A percentile compares a stretch with the other conserved stretches of the same genome.
phyloP scores from a whole-genome alignment of 2,329 filamentous ascomycete genomes.

The Chalaropsis ovoidea region DNA sequence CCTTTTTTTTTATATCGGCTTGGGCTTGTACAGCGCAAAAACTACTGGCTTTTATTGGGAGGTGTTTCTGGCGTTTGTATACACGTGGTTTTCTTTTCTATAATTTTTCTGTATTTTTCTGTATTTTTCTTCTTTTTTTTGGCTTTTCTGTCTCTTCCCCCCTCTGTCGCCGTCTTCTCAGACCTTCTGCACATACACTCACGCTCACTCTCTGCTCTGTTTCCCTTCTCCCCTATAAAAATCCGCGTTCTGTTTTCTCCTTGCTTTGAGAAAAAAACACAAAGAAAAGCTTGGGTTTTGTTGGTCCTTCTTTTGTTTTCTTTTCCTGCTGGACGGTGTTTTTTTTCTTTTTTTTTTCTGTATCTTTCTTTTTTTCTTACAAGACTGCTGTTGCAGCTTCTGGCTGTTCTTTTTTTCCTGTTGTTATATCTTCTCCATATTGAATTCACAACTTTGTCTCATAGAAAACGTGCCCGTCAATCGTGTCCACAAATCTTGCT shows the following conservation, averaged over 20 bases:
- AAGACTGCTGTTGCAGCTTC: not conserved
- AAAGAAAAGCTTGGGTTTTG: too few relatives aligned
- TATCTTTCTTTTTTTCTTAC: not conserved
- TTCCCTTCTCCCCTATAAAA: not conserved
- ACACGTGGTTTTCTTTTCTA: too few relatives aligned
- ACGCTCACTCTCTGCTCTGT: not conserved
- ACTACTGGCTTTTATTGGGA: too few relatives aligned
- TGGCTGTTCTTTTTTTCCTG: not conserved
- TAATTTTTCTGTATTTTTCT: too few relatives aligned
- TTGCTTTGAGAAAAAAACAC: not conserved
- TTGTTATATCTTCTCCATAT: not conserved
- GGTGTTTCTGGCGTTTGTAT: too few relatives aligned
- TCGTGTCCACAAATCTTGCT: not conserved
- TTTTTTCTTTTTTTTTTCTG: not conserved
- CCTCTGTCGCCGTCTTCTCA: not conserved
- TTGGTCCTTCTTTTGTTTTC: not conserved
- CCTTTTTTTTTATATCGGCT: conserved; percentile 13
- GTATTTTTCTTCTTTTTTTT: not conserved
- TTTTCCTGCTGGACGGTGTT: not conserved
- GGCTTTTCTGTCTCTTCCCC: not conserved
- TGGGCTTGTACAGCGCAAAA: not conserved
- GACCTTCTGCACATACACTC: not conserved
- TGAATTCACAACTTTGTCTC: not conserved
- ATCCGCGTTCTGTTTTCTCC: not conserved
- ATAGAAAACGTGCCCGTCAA: too few relatives aligned